phyloP scores from a whole-genome alignment of 495 filamentous ascomycete genomes.

The Penicillium dipodomyicola region DNA sequence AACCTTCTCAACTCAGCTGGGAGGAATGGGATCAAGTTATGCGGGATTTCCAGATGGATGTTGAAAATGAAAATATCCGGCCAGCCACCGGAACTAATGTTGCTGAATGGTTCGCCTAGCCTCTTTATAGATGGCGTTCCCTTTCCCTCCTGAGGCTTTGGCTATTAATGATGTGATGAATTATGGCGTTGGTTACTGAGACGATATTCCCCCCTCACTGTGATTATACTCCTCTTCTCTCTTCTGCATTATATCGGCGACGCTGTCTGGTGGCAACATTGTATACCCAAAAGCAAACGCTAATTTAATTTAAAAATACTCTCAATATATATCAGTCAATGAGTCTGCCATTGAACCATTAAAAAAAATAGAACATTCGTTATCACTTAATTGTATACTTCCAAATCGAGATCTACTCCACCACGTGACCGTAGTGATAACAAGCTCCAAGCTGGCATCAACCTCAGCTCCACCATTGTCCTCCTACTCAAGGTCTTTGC shows the following conservation, averaged over 20 bases:
- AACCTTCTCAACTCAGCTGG: conserved; percentile 31
- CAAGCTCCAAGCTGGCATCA: conserved; percentile 38
- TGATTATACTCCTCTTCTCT: conserved; percentile 13
- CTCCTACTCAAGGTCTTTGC: conserved; percentile 14
- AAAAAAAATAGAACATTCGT: background rate
- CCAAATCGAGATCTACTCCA: background rate
- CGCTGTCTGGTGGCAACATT: background rate
- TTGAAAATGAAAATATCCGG: conserved; percentile 29
- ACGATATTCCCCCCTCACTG: conserved; percentile 16
- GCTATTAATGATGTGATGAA: conserved; percentile 12
- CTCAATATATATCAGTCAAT: background rate
- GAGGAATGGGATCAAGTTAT: conserved; percentile 52
- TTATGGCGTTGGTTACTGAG: conserved; percentile 5
- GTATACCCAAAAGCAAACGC: background rate
- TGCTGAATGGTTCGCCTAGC: conserved; percentile 35
- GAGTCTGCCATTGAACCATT: background rate
- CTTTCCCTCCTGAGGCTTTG: background rate
- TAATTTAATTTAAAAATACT: background rate
- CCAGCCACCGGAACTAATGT: conserved; percentile 28
- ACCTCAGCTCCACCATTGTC: conserved; percentile 25
- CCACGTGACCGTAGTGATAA: conserved; percentile 31
- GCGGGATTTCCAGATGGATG: conserved; percentile 48
- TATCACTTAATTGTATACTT: conserved; percentile 11
- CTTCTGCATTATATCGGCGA: background rate
- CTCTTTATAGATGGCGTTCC: background rate